Percentiles rank a stretch among this genome's conserved stretches.
Conservation (phyloP, 2,329 filamentous ascomycete genomes). For the Calonectria multiphialidica region DNA sequence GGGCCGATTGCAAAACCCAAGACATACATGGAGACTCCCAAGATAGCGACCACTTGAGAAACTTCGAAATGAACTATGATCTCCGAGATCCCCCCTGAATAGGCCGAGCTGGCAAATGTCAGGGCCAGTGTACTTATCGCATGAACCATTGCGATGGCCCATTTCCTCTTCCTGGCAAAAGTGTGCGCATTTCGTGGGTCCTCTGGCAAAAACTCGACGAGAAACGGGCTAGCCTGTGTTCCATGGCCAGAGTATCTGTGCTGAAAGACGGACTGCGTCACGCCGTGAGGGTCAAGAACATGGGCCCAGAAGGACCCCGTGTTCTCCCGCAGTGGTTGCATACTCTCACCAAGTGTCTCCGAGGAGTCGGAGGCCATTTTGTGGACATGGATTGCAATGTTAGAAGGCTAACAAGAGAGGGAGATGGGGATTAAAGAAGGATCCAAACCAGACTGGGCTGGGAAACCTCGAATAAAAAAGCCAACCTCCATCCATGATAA, state of each 20-base stretch:
- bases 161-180: background rate
- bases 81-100: slow-evolving; percentile 1
- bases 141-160: background rate
- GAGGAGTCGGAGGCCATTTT: background rate
- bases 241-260: background rate
- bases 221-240: background rate
- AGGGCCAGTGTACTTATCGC: background rate
- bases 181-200: background rate
- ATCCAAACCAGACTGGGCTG: too few species aligned
- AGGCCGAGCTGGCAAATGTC: slow-evolving; percentile 11
- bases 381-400: background rate
- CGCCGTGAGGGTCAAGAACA: background rate
- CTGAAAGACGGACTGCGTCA: background rate
- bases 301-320: background rate
- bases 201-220: background rate
- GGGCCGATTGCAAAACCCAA: slow-evolving; percentile 13
- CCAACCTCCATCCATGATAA: too few species aligned
- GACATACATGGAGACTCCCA: slow-evolving; percentile 9
- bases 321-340: background rate
- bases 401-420: background rate
- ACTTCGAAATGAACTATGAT: background rate
- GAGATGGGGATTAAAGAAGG: too few species aligned
- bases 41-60: background rate
- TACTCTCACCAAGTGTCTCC: background rate
- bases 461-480: too few species aligned